A percentile compares a stretch with the other conserved stretches of the same genome.
phyloP scores from a whole-genome alignment of 805 yeast genomes.

The Candida nanaspora region DNA sequence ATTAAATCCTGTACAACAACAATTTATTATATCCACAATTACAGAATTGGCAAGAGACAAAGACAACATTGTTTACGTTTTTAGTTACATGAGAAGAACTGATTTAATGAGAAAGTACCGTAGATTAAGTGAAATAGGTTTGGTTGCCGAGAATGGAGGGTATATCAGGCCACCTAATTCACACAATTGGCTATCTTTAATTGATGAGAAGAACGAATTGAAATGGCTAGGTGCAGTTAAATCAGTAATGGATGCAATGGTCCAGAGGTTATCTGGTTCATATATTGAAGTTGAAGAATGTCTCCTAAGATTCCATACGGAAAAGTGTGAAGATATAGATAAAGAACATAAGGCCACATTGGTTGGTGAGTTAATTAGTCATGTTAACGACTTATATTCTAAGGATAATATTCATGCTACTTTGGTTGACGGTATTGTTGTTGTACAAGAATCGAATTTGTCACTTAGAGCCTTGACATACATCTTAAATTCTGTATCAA shows the following conservation, averaged over 20 bases:
- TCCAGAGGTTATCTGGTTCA: slow-evolving; percentile 78
- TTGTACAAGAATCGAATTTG: slow-evolving; percentile 61
- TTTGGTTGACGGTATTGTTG: slow-evolving; percentile 58
- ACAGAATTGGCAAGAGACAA: slow-evolving; percentile 52
- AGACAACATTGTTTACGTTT: slow-evolving; percentile 60
- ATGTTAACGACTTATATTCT: slow-evolving; percentile 69
- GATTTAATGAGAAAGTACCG: slow-evolving; percentile 65
- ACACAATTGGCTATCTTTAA: slow-evolving; percentile 55
- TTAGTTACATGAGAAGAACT: slow-evolving; percentile 55
- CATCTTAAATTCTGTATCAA: slow-evolving; percentile 33
- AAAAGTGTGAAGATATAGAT: slow-evolving; percentile 51
- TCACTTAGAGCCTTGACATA: slow-evolving; percentile 50
- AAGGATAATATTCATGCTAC: slow-evolving; percentile 70
- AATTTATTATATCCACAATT: slow-evolving; percentile 50
- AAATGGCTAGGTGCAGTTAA: slow-evolving; percentile 56
- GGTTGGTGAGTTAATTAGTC: slow-evolving; percentile 80
- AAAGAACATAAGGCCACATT: slow-evolving; percentile 57
- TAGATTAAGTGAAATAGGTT: slow-evolving; percentile 62
- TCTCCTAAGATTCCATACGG: slow-evolving; percentile 70
- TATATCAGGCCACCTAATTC: slow-evolving; percentile 51
- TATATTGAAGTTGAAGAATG: slow-evolving; percentile 68
- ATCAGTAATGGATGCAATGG: slow-evolving; percentile 48
- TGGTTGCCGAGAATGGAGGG: slow-evolving; percentile 89
- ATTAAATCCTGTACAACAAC: slow-evolving; percentile 50
- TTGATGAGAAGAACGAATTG: slow-evolving; percentile 40